A percentile compares a stretch with the other conserved stretches of the same genome.
Conservation (phyloP, 2,329 filamentous ascomycete genomes). For the Nannizziopsis barbatae region DNA sequence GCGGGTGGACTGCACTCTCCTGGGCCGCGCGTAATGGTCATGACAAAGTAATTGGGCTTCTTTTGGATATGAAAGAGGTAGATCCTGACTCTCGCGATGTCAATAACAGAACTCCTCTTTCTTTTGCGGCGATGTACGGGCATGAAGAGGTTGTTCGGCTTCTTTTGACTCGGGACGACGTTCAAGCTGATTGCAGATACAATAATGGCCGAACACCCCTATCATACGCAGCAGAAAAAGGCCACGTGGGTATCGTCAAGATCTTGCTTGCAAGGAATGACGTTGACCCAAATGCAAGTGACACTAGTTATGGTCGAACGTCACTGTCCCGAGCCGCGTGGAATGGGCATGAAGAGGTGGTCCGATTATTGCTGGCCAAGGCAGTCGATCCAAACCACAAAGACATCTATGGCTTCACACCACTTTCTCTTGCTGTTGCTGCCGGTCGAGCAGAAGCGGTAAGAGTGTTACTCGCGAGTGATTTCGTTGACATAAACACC, state of each 20-base stretch:
- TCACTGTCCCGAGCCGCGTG: not conserved
- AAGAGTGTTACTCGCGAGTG: no score
- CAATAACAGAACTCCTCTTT: slow-evolving; percentile 1
- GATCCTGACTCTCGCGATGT: not conserved
- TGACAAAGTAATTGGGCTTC: not conserved
- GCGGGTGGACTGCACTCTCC: not conserved
- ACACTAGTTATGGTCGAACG: slow-evolving; percentile 27
- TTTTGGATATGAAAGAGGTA: not conserved
- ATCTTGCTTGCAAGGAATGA: slow-evolving; percentile 16
- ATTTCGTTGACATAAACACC: no score
- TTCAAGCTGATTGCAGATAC: not conserved
- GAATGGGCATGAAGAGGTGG: no score
- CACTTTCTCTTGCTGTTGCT: not conserved
- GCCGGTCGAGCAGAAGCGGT: no score
- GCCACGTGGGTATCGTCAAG: not conserved
- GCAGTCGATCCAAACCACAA: not conserved
- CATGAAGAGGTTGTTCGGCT: not conserved
- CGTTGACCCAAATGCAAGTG: slow-evolving; percentile 25
- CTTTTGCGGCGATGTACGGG: not conserved
- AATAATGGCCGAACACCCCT: not conserved
- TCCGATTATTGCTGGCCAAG: no score
- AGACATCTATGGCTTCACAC: not conserved
- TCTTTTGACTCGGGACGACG: not conserved
- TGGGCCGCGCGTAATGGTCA: not conserved
- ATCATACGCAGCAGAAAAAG: not conserved